These are phyloP conservation scores for Vigna nakashimae DNA, from an alignment of 306 rosid species.

Conservation along the genomic window DNA sequence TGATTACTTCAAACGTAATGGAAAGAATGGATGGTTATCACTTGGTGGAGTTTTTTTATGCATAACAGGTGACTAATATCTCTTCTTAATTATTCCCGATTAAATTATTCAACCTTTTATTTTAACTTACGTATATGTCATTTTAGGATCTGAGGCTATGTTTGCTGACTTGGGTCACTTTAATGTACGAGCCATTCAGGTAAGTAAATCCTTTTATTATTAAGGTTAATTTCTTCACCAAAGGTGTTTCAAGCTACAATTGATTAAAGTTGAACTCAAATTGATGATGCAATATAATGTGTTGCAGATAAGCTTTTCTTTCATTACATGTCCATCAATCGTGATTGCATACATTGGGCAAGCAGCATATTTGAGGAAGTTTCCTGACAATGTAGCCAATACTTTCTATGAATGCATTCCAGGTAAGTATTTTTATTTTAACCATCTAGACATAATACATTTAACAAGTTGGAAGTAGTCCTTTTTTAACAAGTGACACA, in stretches of 20 bases:
- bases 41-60: slow-evolving; percentile 60
- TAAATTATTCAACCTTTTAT: slow-evolving; percentile 8
- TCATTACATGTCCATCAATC: slow-evolving; percentile 46
- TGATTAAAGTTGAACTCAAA: neutral
- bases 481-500: no score
- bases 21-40: slow-evolving; percentile 57
- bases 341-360: slow-evolving; percentile 50
- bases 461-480: no score
- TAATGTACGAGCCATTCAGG: slow-evolving; percentile 73
- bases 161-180: slow-evolving; percentile 96
- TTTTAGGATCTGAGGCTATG: slow-evolving; percentile 86
- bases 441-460: no score
- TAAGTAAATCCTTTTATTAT: slow-evolving; percentile 48
- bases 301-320: slow-evolving; percentile 56
- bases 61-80: slow-evolving; percentile 44
- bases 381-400: slow-evolving; percentile 41
- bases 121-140: neutral
- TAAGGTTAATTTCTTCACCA: neutral
- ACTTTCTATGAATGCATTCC: slow-evolving; percentile 56
- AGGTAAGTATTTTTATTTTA: slow-evolving; percentile 4
- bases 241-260: neutral
- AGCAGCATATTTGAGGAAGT: slow-evolving; percentile 51
- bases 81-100: neutral
- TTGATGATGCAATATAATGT: neutral
- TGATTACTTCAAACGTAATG: slow-evolving; percentile 58